Conservation (phyloP, 345 rosid species). For the Raphanus raphanistrum region DNA sequence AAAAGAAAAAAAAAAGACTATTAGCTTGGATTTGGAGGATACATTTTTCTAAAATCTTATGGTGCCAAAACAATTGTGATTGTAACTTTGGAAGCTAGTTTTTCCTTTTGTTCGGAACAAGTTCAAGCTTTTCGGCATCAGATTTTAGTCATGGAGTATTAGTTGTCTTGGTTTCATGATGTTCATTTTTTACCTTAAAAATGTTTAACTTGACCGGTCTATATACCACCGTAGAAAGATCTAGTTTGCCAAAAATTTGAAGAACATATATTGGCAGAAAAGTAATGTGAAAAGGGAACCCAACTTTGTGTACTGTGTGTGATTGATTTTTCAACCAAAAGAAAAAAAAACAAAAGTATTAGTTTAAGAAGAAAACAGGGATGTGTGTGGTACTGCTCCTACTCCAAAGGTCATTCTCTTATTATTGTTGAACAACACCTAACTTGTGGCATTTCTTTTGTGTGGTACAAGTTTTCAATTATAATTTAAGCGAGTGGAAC, state of each 20-base stretch:
- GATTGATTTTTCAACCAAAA: not conserved
- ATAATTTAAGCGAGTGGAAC: not conserved
- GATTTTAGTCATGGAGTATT: not conserved
- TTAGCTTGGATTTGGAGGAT: not conserved
- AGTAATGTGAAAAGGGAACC: not conserved
- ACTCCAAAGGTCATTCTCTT: not conserved
- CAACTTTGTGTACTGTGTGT: not conserved
- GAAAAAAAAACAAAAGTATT: not conserved
- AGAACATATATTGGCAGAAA: not conserved
- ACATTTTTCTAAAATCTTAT: not conserved
- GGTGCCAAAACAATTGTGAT: not conserved
- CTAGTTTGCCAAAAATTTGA: not conserved
- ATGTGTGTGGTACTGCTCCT: constrained; percentile 16
- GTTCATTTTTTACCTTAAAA: not conserved
- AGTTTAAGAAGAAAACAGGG: not conserved
- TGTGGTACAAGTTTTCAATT: constrained; percentile 4
- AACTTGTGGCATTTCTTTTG: not conserved
- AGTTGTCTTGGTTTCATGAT: not conserved
- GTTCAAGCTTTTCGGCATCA: not conserved
- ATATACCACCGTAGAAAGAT: not conserved
- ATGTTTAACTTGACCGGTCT: not conserved
- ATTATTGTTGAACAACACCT: constrained; percentile 16
- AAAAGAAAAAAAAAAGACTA: not conserved
- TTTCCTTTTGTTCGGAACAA: not conserved
- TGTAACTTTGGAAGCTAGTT: not conserved